These are phyloP conservation scores for Metarhizium guizhouense DNA, from an alignment of 2,329 filamentous ascomycete genomes.

Conservation along the genomic window DNA sequence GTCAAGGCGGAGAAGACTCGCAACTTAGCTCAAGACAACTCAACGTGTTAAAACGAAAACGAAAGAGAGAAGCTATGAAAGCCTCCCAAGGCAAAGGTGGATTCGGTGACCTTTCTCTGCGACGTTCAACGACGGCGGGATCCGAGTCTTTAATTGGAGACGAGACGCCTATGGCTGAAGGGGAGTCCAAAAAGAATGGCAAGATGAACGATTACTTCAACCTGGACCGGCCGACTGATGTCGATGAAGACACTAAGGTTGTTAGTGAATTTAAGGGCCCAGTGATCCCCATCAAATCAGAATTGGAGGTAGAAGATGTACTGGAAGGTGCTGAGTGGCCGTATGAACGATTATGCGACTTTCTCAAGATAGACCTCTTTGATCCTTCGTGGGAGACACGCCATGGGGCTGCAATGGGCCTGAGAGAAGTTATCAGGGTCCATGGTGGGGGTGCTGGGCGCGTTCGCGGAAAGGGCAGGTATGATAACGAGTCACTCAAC, in stretches of 20 bases:
- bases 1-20: slow-evolving; percentile 49
- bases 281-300: slow-evolving; percentile 70
- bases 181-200: slow-evolving; percentile 50
- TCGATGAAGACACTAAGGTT: slow-evolving; percentile 85
- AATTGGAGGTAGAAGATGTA: slow-evolving; percentile 69
- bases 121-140: slow-evolving; percentile 50
- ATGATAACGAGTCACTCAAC: slow-evolving; percentile 73
- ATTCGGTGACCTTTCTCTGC: slow-evolving; percentile 75
- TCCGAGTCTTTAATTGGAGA: slow-evolving; percentile 54
- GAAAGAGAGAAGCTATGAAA: slow-evolving; percentile 81
- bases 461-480: slow-evolving; percentile 55
- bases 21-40: slow-evolving; percentile 86
- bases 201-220: slow-evolving; percentile 80
- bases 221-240: slow-evolving; percentile 65
- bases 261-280: slow-evolving; percentile 93
- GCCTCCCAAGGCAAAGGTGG: slow-evolving; percentile 79
- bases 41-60: slow-evolving; percentile 89
- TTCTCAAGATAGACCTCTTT: slow-evolving; percentile 87
- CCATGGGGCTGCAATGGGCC: slow-evolving; percentile 90
- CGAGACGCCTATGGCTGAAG: slow-evolving; percentile 45
- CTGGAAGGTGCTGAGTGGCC: slow-evolving; percentile 84
- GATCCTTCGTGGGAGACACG: slow-evolving; percentile 91
- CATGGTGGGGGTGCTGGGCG: slow-evolving; percentile 86
- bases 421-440: slow-evolving; percentile 85
- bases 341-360: slow-evolving; percentile 87